Evolutionary conservation across 192 early-diverging fungal genomes (phyloP), one percentile per base, ranked within the genome.

Genomic region (Obelidium mucronatum): DNA sequence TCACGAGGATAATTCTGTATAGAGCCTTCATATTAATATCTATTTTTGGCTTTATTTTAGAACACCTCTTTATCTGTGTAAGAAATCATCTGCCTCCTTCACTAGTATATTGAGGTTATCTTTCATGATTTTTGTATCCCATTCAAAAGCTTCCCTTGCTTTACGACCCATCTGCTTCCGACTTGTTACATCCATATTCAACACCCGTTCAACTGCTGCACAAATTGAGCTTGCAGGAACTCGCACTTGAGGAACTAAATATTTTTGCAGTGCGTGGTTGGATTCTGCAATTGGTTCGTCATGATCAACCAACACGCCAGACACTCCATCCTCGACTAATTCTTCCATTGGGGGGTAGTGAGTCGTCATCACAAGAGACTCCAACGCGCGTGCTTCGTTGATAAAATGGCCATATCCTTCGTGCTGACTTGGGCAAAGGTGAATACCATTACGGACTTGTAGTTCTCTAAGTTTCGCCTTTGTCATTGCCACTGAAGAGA

Each of bases 351-450:
- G 56, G 5, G 56, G 19, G 26, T 59, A 28, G 56, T 59, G 5
- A 6, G 56, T 59, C 26, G 56, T 59, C 13, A 59, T 6, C 6
- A 59, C 5, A 6, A 59, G 28, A 5, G 19, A 24, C 5, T 28
- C 56, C 13, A 59, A 6, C 19, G 19, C 6, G 8, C 56, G 56
- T n/a, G n/a, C n/a, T 19, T 70, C 68, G 51, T 70, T 70, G 31
- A 70, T 70, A 33, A 59, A 70, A 58, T 70, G 68, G 15, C 68
- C 68, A 70, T 33, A 70, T 33, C 68, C 68, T 36, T 70, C 68
- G n/a, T 11, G 17, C 1, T 17, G 8, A 22, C 17, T n/a, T 22
- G 34, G 8, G 40, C 63, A 65, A 15, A 65, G 8, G 40, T 65
- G 63, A 13, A 65, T 30, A 0, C 63, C 63, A 65, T 65, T 15